phyloP scores from a whole-genome alignment of 2,329 filamentous ascomycete species.

The Fusarium sp. region DNA sequence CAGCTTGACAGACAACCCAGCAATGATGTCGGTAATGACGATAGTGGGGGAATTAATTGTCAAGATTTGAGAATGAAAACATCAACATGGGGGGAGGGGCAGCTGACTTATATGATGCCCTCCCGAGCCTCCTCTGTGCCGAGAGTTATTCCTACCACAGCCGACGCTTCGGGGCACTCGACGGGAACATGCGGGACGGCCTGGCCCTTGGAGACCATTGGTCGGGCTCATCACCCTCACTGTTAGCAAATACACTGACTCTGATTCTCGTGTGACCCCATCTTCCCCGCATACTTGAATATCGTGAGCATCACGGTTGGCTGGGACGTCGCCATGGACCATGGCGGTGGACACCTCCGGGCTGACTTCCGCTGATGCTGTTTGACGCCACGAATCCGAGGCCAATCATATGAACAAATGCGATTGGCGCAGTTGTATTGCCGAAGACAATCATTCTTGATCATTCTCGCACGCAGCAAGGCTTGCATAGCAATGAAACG shows the following conservation, averaged over 20 bases:
- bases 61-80: constrained; percentile 22
- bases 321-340: constrained; percentile 25
- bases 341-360: constrained; percentile 36
- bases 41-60: constrained; percentile 32
- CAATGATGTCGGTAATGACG: constrained; percentile 44
- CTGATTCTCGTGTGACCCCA: constrained; percentile 48
- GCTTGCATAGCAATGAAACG: constrained; percentile 19
- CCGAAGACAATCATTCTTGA: constrained; percentile 33
- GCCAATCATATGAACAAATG: constrained; percentile 30
- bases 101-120: constrained; percentile 42
- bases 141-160: constrained; percentile 50
- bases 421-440: constrained; percentile 27
- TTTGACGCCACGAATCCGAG: constrained; percentile 16
- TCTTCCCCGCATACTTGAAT: constrained; percentile 47
- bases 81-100: constrained; percentile 34
- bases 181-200: constrained; percentile 54
- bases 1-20: constrained; percentile 35
- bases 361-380: constrained; percentile 19
- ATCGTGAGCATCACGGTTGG: constrained; percentile 47
- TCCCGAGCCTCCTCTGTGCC: constrained; percentile 45
- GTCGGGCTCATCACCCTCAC: constrained; percentile 35
- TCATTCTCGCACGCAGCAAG: constrained; percentile 21
- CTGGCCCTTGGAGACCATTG: constrained; percentile 37
- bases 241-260: constrained; percentile 40
- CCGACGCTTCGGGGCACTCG: constrained; percentile 44